Percentiles rank a stretch among this genome's conserved stretches.
These are phyloP conservation scores for Crucihimalaya himalaica DNA, from an alignment of 345 rosid genomes.

Conservation along the genomic window DNA sequence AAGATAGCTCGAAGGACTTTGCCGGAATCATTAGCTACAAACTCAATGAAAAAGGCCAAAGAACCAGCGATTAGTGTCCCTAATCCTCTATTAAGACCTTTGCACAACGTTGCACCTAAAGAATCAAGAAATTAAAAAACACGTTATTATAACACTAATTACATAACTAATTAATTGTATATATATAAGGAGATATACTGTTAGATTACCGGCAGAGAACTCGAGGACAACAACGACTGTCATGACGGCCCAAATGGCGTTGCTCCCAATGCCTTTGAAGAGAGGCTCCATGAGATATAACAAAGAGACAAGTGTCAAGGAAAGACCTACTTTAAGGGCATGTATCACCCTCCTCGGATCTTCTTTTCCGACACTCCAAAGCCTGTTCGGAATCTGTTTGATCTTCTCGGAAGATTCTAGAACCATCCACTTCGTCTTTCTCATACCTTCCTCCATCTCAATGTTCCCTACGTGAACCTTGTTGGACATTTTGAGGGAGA, in stretches of 20 bases:
- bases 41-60: slow-evolving; percentile 66
- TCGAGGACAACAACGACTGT: slow-evolving; percentile 90
- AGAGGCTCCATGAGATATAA: slow-evolving; percentile 67
- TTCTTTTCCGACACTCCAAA: slow-evolving; percentile 61
- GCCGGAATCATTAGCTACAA: slow-evolving; percentile 55
- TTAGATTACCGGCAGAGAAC: slow-evolving; percentile 66
- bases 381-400: slow-evolving; percentile 45
- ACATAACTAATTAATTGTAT: neutral
- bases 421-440: slow-evolving; percentile 37
- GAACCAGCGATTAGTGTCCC: slow-evolving; percentile 78
- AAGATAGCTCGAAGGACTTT: slow-evolving; percentile 65
- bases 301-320: slow-evolving; percentile 73
- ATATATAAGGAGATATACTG: neutral
- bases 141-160: neutral
- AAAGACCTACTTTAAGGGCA: slow-evolving; percentile 77
- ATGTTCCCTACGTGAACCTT: slow-evolving; percentile 35
- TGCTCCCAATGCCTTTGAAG: slow-evolving; percentile 60
- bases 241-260: slow-evolving; percentile 89
- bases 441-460: slow-evolving; percentile 30
- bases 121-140: neutral
- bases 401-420: slow-evolving; percentile 36
- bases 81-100: slow-evolving; percentile 81
- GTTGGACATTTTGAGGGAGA: slow-evolving; percentile 36
- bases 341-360: slow-evolving; percentile 81
- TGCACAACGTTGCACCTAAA: slow-evolving; percentile 80